Evolutionary conservation across 2,329 filamentous ascomycete genomes (phyloP), one percentile per base, ranked within the genome.

Genomic region (Pseudogymnoascus sp.): DNA sequence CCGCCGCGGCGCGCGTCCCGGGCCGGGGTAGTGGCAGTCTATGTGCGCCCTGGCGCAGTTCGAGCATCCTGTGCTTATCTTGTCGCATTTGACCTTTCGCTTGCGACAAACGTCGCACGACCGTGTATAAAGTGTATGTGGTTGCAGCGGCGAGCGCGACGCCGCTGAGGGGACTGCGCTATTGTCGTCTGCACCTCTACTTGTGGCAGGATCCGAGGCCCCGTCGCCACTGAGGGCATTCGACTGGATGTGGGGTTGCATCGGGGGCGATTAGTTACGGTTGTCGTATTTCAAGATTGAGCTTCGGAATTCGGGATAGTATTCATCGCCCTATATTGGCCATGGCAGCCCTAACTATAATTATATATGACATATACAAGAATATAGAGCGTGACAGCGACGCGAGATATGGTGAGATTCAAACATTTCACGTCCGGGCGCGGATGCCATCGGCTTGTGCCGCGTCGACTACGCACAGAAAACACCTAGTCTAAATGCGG

Each of bases 81-180:
- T 90, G 75, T 91, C 86, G 77, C 88, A 91, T 67, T 86, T 86
- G 59, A 91, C 88, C 71, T 89, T 87, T 63, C 84, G 76, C 45
- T 77, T 75, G 9, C 79, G 71, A 66, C 79, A 82, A 26, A 78
- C 81, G 13, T 80, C 75, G 64, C 79, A 81, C 23, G 67, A 69
- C 23, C 70, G 64, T 23, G 66, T 61, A 61, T 67, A 66, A 4
- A 71, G 61, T 21, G 65, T 67, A 57, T 67, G 65, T 18, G 67
- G 64, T 45, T 59, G 57, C n/a, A 28, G 13, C 21, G 35, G 35
- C 3, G 35, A 45, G 57, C 28, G 19, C 5, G 38, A 30, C 21
- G 19, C 30, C 8, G 33, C 19, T 10, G 26, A 12, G 5, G 45
- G 8, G 15, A 15, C 9, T 15, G 26, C 26, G n/a, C 23, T 23